Conservation (phyloP, 768 basidiomycete species). For the Thelephora ganbajun region DNA sequence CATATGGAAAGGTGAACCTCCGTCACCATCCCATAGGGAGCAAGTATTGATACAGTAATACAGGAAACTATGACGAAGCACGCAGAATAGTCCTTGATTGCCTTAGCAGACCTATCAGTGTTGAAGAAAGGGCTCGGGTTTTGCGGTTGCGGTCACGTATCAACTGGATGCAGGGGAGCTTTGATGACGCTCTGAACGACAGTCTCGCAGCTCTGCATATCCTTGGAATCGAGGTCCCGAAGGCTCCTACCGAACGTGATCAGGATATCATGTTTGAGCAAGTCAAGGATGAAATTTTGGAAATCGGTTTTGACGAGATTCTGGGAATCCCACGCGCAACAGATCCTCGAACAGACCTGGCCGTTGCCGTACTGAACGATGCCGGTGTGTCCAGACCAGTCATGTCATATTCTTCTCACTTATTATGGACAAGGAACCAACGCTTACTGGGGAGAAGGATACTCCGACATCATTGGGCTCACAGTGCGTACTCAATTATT, state of each 20-base stretch:
- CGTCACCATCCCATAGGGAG: neutral
- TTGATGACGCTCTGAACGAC: slow-evolving; percentile 39
- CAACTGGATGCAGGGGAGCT: slow-evolving; percentile 46
- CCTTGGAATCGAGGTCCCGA: slow-evolving; percentile 47
- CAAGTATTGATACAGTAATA: slow-evolving; percentile 1
- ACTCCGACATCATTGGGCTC: slow-evolving; percentile 49
- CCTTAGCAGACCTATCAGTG: slow-evolving; percentile 20
- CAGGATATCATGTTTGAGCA: slow-evolving; percentile 55
- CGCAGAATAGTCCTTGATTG: slow-evolving; percentile 38
- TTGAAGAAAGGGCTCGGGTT: slow-evolving; percentile 42
- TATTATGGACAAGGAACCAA: slow-evolving; percentile 33
- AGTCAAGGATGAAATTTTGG: slow-evolving; percentile 57
- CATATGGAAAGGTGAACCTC: slow-evolving; percentile 44
- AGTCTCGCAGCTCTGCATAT: slow-evolving; percentile 44
- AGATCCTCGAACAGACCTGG: slow-evolving; percentile 45
- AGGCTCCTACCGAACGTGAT: slow-evolving; percentile 35
- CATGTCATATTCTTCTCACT: neutral
- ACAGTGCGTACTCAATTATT: slow-evolving; percentile 29
- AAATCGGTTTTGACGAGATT: slow-evolving; percentile 57
- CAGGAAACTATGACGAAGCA: slow-evolving; percentile 42
- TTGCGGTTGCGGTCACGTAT: slow-evolving; percentile 50
- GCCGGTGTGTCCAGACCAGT: slow-evolving; percentile 28
- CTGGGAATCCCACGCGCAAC: slow-evolving; percentile 46
- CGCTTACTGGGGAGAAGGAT: slow-evolving; percentile 53
- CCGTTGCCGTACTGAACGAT: slow-evolving; percentile 53